Evolutionary conservation across 768 basidiomycete genomes (phyloP), one percentile per base, ranked within the genome.

Genomic region (Mycena olivaceomarginata): DNA sequence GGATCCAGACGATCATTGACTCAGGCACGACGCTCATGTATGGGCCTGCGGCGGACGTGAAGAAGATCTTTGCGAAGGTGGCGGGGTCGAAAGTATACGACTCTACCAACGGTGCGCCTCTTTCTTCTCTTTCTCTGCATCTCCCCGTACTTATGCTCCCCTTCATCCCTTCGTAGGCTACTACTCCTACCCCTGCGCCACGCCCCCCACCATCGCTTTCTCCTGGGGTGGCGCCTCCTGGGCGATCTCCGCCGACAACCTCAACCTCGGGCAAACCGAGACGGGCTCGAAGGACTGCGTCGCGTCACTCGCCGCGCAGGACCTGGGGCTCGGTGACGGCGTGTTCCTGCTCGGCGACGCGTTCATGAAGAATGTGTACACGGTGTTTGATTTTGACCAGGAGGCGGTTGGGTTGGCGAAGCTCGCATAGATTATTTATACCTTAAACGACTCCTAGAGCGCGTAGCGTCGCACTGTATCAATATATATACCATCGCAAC

Each of bases 281-380:
- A 70, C 90, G 70, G 92, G 92, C n/a, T 83, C 86, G 56, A 92
- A 72, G 31, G 64, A 70, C 12, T 83, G 94, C 80, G 81, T 87
- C 0, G 91, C 91, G 45, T 91, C 91, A 4, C 89, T 94, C 79
- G 87, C 86, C 5, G 82, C 22, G 5, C 1, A 6, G 13, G 43
- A 46, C 45, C 7, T 66, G 13, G 40, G 40, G 18, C 13, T 66
- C 15, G 64, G 64, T 1, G 2, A 11, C 8, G 25, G 25, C 16
- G 25, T 43, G 7, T 66, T 45, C 15, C 25, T 66, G 9, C 25
- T 66, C 13, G 64, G 64, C 13, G 45, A 66, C 64, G 41, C n/a
- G 2, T 66, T 90, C 80, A 74, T 90, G 82, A 83, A 81, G 76
- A 87, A 86, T 68, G 87, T 88, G n/a, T 90, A 89, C 76, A 80